Conservation (phyloP, 108 stramenopile species). For the Craspedostauros australis region DNA sequence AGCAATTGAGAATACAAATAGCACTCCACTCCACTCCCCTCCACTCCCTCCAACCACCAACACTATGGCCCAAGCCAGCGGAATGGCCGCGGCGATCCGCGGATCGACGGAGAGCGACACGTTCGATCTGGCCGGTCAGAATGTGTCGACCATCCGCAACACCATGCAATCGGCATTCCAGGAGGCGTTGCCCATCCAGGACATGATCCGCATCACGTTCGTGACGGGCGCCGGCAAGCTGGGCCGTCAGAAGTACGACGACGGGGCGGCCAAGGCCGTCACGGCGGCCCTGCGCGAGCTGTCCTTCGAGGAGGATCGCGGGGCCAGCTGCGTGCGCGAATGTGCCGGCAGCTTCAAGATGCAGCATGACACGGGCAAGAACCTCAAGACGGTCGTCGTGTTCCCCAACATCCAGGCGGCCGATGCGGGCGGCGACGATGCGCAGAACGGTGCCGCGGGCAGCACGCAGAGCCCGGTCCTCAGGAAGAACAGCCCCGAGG, state of each 20-base stretch:
- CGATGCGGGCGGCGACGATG: slow-evolving; percentile 16
- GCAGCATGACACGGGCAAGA: slow-evolving; percentile 96
- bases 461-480: slow-evolving; percentile 3
- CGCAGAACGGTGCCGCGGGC: slow-evolving; percentile 12
- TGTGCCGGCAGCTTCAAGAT: slow-evolving; percentile 86
- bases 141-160: slow-evolving; percentile 39
- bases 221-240: slow-evolving; percentile 84
- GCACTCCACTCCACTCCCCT: no score
- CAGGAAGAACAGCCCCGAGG: slow-evolving; percentile 60
- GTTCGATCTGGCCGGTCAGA: slow-evolving; percentile 73
- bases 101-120: slow-evolving; percentile 66
- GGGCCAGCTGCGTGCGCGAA: slow-evolving; percentile 73
- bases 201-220: slow-evolving; percentile 87
- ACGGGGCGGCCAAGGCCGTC: slow-evolving; percentile 70
- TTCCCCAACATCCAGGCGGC: slow-evolving; percentile 62
- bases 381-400: slow-evolving; percentile 89
- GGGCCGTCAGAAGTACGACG: slow-evolving; percentile 84
- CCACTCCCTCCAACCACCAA: slow-evolving; percentile 3
- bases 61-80: slow-evolving; percentile 34
- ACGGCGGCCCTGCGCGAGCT: slow-evolving; percentile 65
- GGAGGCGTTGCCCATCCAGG: slow-evolving; percentile 45
- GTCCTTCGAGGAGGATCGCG: slow-evolving; percentile 88
- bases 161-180: slow-evolving; percentile 61
- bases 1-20: no score
- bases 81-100: slow-evolving; percentile 71